A percentile compares a stretch with the other conserved stretches of the same genome.
These are phyloP conservation scores for Hagleromyces aurorensis DNA, from an alignment of 805 yeast genomes.

Conservation along the genomic window DNA sequence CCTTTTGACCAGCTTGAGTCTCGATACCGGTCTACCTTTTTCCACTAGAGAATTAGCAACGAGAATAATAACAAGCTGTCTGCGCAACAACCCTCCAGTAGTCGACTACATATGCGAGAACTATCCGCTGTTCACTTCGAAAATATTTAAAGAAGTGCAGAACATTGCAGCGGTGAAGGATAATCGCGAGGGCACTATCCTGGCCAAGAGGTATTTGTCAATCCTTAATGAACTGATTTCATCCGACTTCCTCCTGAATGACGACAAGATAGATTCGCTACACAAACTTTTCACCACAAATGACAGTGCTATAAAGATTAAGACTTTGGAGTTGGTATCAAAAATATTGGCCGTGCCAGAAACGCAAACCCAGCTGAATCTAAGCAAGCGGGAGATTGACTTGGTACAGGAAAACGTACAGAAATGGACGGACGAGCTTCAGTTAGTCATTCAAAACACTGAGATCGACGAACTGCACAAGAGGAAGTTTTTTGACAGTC, in stretches of 20 bases:
- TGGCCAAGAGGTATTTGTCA: conserved; percentile 25
- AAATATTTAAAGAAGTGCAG: conserved; percentile 22
- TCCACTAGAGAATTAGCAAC: conserved; percentile 43
- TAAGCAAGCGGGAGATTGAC: conserved; percentile 11
- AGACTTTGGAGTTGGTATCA: conserved; percentile 26
- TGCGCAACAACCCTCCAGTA: conserved; percentile 70
- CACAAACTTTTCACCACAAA: conserved; percentile 12
- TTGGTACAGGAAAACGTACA: conserved; percentile 9
- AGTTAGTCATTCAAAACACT: conserved; percentile 21
- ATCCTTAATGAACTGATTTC: conserved; percentile 22
- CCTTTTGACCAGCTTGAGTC: conserved; percentile 11
- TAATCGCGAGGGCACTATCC: neutral
- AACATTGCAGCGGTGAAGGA: conserved; percentile 1
- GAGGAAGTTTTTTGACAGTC: conserved; percentile 35
- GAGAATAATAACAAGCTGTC: conserved; percentile 54
- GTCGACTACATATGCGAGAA: conserved; percentile 30
- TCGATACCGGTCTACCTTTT: conserved; percentile 12
- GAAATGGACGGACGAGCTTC: conserved; percentile 24
- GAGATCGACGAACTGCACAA: conserved; percentile 35
- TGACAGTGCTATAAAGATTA: conserved; percentile 22
- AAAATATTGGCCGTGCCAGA: conserved; percentile 11
- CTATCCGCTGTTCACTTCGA: conserved; percentile 35
- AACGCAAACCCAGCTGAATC: conserved; percentile 3
- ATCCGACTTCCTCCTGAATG: conserved; percentile 7
- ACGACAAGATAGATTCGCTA: conserved; percentile 14